These are phyloP conservation scores for Medicago ruthenica DNA, from an alignment of 306 rosid genomes.

Conservation along the genomic window DNA sequence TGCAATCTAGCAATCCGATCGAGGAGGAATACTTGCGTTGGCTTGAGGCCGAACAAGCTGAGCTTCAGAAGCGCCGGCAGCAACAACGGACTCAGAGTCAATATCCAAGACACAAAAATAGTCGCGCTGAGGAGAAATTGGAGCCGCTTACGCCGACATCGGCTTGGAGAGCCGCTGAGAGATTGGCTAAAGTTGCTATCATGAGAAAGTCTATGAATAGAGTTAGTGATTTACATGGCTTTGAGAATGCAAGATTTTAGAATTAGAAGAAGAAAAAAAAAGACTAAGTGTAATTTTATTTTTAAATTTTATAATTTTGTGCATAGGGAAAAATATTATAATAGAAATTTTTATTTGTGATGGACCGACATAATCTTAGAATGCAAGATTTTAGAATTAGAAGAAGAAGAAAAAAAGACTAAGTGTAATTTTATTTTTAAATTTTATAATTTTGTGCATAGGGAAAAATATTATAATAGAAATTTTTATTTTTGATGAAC, in stretches of 20 bases:
- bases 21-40: slow-evolving; percentile 69
- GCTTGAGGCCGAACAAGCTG: slow-evolving; percentile 72
- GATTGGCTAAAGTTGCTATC: slow-evolving; percentile 90
- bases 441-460: slow-evolving; percentile 56
- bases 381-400: slow-evolving; percentile 80
- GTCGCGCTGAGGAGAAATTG: slow-evolving; percentile 56
- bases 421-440: slow-evolving; percentile 34
- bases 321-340: slow-evolving; percentile 43
- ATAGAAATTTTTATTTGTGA: slow-evolving; percentile 29
- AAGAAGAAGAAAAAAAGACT: not conserved
- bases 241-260: slow-evolving; percentile 96
- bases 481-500: not conserved
- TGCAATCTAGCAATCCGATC: slow-evolving; percentile 58
- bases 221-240: slow-evolving; percentile 98
- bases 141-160: slow-evolving; percentile 93
- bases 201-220: slow-evolving; percentile 97
- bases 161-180: slow-evolving; percentile 98
- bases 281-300: slow-evolving; percentile 32
- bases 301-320: slow-evolving; percentile 40
- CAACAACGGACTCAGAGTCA: slow-evolving; percentile 41
- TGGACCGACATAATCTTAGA: slow-evolving; percentile 41
- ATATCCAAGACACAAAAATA: slow-evolving; percentile 41
- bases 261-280: not conserved
- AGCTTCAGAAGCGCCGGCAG: slow-evolving; percentile 63
- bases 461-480: slow-evolving; percentile 39